phyloP scores from a whole-genome alignment of 306 rosid species.

The Coriaria nepalensis region DNA sequence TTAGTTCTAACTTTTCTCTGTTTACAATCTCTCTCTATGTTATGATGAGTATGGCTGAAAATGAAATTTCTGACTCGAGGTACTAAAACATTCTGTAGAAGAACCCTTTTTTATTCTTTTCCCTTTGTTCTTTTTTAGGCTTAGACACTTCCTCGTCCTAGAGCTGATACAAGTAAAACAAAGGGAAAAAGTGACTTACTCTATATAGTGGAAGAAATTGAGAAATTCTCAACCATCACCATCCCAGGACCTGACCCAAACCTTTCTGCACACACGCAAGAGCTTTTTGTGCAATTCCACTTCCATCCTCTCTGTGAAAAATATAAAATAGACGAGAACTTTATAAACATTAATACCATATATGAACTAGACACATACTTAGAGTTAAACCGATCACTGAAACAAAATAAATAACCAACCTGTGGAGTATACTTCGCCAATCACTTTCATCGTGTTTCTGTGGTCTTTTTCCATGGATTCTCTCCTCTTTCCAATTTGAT shows the following conservation, averaged over 20 bases:
- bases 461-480: conserved; percentile 18
- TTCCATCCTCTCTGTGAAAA: conserved; percentile 56
- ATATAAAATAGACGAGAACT: background rate
- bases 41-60: no score
- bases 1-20: no score
- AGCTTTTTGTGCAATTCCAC: conserved; percentile 50
- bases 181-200: no score
- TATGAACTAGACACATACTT: conserved; percentile 1
- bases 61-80: no score
- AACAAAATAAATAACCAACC: conserved; percentile 28
- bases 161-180: no score
- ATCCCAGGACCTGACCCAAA: conserved; percentile 66
- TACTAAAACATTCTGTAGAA: no score
- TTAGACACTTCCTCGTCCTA: no score
- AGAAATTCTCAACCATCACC: conserved; percentile 12
- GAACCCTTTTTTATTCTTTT: no score
- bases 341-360: no score
- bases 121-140: no score
- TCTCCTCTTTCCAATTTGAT: conserved; percentile 20
- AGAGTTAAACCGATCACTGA: conserved; percentile 5
- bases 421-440: conserved; percentile 70
- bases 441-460: conserved; percentile 27
- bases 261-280: conserved; percentile 70
- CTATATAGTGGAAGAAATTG: background rate
- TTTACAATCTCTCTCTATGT: no score